Evolutionary conservation across 169 alveolate species (phyloP).

Genomic region (Eimeria maxima): DNA sequence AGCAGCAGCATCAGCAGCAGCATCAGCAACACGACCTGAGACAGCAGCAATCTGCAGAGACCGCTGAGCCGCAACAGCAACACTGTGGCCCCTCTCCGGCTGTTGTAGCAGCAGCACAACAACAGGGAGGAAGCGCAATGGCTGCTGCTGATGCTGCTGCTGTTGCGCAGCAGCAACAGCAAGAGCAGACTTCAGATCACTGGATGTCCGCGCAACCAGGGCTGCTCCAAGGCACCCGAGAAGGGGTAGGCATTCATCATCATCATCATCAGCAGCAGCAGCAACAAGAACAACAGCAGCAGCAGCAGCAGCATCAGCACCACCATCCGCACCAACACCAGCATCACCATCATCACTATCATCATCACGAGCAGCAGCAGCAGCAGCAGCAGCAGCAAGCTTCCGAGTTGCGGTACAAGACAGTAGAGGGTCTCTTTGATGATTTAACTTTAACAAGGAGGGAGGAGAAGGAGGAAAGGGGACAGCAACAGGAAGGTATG

Average conservation of each 20-base stretch:
- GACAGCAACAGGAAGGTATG: background rate
- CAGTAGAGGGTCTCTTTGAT: background rate
- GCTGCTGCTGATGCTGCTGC: background rate
- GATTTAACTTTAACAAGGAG: background rate
- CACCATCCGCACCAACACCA: background rate
- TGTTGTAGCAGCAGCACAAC: background rate
- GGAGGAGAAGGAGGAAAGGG: background rate
- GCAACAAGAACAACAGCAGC: background rate
- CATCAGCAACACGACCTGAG: background rate
- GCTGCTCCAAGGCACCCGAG: background rate
- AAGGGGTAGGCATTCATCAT: background rate
- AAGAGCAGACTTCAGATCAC: background rate
- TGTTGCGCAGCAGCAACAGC: background rate
- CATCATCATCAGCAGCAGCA: background rate
- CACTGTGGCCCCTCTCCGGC: background rate
- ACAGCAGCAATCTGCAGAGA: background rate
- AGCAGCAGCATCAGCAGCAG: background rate
- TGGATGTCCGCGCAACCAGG: background rate
- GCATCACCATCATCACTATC: background rate
- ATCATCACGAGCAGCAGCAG: background rate
- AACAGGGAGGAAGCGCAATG: background rate
- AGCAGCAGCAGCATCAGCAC: conserved; percentile 8
- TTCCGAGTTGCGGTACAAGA: background rate
- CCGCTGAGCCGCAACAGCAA: conserved; percentile 17
- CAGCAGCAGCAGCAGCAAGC: conserved; percentile 7